phyloP scores from a whole-genome alignment of 352 stramenopile species.

The Aphanomyces cochlioides region DNA sequence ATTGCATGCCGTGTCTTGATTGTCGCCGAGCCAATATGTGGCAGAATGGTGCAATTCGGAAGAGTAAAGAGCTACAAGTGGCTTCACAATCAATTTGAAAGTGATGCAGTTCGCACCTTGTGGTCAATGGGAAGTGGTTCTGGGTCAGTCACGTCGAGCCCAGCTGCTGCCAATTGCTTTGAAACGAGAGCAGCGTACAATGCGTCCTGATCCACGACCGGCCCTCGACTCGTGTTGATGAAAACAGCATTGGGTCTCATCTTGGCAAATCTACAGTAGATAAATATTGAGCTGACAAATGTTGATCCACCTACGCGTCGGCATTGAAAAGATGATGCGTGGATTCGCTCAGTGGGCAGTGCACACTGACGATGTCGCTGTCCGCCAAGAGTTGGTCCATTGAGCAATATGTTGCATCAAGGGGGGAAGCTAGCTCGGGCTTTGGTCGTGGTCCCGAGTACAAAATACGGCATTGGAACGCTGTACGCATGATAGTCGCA shows the following conservation, averaged over 20 bases:
- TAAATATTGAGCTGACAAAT: constrained; percentile 43
- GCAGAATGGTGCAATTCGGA: constrained; percentile 37
- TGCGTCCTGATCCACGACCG: constrained; percentile 86
- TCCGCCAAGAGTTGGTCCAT: constrained; percentile 67
- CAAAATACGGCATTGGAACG: constrained; percentile 79
- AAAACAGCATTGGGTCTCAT: constrained; percentile 85
- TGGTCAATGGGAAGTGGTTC: constrained; percentile 84
- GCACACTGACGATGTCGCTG: constrained; percentile 88
- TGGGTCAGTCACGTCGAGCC: constrained; percentile 85
- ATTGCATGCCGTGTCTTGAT: constrained; percentile 61
- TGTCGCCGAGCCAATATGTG: constrained; percentile 48
- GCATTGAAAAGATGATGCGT: constrained; percentile 74
- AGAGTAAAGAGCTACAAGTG: constrained; percentile 41
- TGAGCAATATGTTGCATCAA: constrained; percentile 61
- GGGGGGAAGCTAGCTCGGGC: constrained; percentile 35
- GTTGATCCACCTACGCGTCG: constrained; percentile 35
- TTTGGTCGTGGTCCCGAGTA: constrained; percentile 75
- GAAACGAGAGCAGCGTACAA: constrained; percentile 45
- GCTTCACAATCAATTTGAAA: not conserved
- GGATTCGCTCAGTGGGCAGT: constrained; percentile 74
- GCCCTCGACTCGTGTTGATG: constrained; percentile 90
- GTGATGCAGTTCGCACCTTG: constrained; percentile 37
- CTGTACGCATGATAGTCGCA: constrained; percentile 68
- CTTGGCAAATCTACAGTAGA: constrained; percentile 43
- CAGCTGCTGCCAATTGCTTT: constrained; percentile 51